Base-by-base conservation (phyloP, 1,284 basidiomycete species). In the Ustilago xerochloae region DNA sequence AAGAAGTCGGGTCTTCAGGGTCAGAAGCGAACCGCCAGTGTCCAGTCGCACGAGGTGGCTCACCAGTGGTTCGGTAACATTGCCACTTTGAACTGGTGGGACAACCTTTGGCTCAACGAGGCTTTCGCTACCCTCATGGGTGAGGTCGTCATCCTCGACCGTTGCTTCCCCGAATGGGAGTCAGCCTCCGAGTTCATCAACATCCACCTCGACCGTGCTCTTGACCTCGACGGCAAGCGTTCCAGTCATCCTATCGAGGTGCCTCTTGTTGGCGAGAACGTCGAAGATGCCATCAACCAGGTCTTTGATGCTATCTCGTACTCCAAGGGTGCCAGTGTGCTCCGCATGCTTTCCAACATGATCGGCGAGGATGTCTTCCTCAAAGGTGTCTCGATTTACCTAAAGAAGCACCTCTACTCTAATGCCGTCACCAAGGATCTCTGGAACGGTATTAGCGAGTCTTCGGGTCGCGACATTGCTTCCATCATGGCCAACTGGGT, bases 201-300 rank as follows among this genome's bases (percentile, higher is more conserved):
- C 63, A 78, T 81, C 28, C 88, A 89, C 75, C 83, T 89, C 29
- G 84, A 85, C 46, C 78, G 85, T 28, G 94, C 95, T 13, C 88
- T 97, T 32, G 86, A 87, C 35, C 88, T 97, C 58, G 96, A 99
- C 81, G 90, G 92, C 10, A 93, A 95, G 84, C 87, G 92, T 15
- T 96, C 94, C 15, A 95, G 93, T 30, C 96, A 99, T 85, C 92
- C 95, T 1, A 93, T 99, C 80, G 94, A 99, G 85, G 93, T 97
- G 20, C 91, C 91, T 9, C 70, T 83, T 26, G 55, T 70, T 51
- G 77, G 79, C 36, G 80, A 82, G 51, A 78, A 81, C 35, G 79
- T 83, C 51, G 81, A 82, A 45, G 72, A 77, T 45, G 81, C 79
- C 48, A 80, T 83, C 67, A 80, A 80, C 71, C 80, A 83, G 73